A percentile compares a stretch with the other conserved stretches of the same genome.
Evolutionary conservation across 2,329 filamentous ascomycete genomes (phyloP).

Genomic region (Botryotinia narcissicola): DNA sequence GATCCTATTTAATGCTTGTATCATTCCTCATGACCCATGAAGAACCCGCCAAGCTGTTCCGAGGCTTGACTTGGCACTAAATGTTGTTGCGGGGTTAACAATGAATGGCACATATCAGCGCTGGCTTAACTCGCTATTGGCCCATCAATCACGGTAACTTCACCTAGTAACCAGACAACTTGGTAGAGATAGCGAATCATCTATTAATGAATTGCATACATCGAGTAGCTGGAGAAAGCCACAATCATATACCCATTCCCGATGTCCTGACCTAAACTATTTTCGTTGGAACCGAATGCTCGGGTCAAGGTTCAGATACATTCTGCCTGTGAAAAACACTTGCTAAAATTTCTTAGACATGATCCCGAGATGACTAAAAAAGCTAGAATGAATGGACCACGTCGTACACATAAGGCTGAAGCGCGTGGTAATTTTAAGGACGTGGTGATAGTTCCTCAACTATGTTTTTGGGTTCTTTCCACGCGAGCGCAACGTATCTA

Average conservation of each 20-base stretch:
- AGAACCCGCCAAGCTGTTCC: constrained; percentile 3
- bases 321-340: background rate
- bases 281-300: background rate
- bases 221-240: background rate
- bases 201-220: background rate
- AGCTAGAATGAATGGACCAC: background rate
- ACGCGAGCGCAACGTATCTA: constrained; percentile 39
- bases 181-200: background rate
- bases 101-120: background rate
- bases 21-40: constrained; percentile 10
- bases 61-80: constrained; percentile 7
- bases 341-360: background rate
- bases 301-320: background rate
- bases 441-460: constrained; percentile 37
- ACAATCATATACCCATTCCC: background rate
- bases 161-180: background rate
- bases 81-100: constrained; percentile 6
- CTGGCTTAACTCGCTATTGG: background rate
- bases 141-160: background rate
- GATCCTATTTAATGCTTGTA: background rate
- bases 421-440: background rate
- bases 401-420: constrained; percentile 9
- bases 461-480: constrained; percentile 40
- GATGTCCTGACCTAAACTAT: background rate
- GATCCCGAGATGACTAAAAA: background rate